Percentiles rank a stretch among this genome's conserved stretches.
These are phyloP conservation scores for Leucocoprinus leucothites DNA, from an alignment of 768 basidiomycete species.

Conservation along the genomic window DNA sequence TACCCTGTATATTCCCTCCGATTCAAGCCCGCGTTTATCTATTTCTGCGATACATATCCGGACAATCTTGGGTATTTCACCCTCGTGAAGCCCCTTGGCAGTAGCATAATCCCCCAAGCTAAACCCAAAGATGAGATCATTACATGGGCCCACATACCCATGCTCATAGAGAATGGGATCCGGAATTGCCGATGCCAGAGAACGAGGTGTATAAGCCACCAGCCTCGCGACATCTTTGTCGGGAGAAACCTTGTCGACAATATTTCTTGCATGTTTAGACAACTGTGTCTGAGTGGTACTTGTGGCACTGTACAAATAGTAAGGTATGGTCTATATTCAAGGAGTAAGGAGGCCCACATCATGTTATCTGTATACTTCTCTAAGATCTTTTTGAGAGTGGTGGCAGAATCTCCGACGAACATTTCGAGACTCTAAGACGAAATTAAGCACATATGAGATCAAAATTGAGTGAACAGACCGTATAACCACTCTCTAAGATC, in stretches of 20 bases:
- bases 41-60: slow-evolving; percentile 80
- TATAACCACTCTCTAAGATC: slow-evolving; percentile 78
- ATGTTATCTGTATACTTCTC: slow-evolving; percentile 79
- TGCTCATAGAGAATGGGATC: slow-evolving; percentile 75
- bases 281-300: slow-evolving; percentile 72
- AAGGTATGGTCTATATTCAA: background rate
- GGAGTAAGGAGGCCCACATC: slow-evolving; percentile 42
- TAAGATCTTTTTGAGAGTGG: slow-evolving; percentile 58
- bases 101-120: slow-evolving; percentile 88
- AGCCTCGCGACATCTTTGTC: slow-evolving; percentile 65
- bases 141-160: slow-evolving; percentile 79
- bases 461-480: slow-evolving; percentile 40
- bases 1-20: slow-evolving; percentile 81
- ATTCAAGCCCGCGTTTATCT: slow-evolving; percentile 72
- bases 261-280: slow-evolving; percentile 56
- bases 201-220: slow-evolving; percentile 53
- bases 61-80: slow-evolving; percentile 76
- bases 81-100: slow-evolving; percentile 67
- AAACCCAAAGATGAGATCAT: slow-evolving; percentile 87
- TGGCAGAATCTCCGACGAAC: slow-evolving; percentile 73
- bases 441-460: background rate
- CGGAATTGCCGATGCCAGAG: slow-evolving; percentile 63
- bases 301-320: slow-evolving; percentile 55
- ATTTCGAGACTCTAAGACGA: slow-evolving; percentile 67
- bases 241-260: slow-evolving; percentile 66